Base-by-base conservation (phyloP, 306 rosid species). In the Prunus mume region DNA sequence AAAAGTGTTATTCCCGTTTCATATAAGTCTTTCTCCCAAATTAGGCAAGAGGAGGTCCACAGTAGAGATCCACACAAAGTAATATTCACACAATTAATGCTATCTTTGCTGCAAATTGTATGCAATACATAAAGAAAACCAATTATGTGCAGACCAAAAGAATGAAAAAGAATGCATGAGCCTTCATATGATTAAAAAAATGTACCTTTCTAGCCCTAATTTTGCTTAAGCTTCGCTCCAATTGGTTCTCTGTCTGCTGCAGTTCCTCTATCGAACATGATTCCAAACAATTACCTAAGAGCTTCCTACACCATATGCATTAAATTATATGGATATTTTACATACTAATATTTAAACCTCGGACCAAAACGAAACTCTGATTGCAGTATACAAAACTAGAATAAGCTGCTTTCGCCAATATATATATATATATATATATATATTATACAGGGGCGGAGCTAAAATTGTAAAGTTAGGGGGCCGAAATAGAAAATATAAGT, bases 181-280 rank as follows among this genome's bases (percentile, higher is more conserved):
- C 43, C 9, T 7, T 34, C 1, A 19, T 18, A 12, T 12, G 25
- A 28, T 24, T 0, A 30, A 30, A 54, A 34, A 38, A 34, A 34
- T 8, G 72, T 82, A 94, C 98, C 99, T 92, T 95, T 76, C 79
- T 89, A 64, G 91, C 88, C 86, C 99, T 91, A 55, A 92, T 83
- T 86, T 82, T 95, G 80, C 24, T 34, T 77, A 95, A 79, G 93
- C 98, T 86, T 81, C 83, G 79, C 62, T 88, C 96, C 58, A 95
- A 76, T 73, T 92, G 97, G 64, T 84, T 86, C 78, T 95, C 97
- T 22, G 86, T 54, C 74, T 86, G 86, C 5, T 83, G 84, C 50
- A 92, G 77, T 84, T 92, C 99, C 5, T 86, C 89, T 61, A 88
- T 32, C 1, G 90, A 70, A 52, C 96, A 85, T 64, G 83, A 60